These are phyloP conservation scores for Glycyrrhiza uralensis DNA, from an alignment of 306 rosid species.

Conservation along the genomic window DNA sequence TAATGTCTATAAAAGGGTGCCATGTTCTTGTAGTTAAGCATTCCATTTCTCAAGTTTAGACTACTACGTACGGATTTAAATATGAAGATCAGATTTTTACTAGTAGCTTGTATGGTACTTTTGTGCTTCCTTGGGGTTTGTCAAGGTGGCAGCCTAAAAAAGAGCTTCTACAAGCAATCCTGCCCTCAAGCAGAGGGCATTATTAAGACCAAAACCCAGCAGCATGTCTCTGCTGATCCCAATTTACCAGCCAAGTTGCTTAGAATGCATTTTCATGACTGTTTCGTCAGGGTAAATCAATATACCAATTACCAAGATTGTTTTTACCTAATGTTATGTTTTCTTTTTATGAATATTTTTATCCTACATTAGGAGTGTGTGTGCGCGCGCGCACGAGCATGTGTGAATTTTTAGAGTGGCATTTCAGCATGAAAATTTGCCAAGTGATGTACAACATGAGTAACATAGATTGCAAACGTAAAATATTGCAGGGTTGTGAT, in stretches of 20 bases:
- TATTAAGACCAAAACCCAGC: slow-evolving; percentile 19
- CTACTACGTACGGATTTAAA: neutral
- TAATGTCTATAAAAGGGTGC: slow-evolving; percentile 30
- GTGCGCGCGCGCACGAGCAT: too few species aligned
- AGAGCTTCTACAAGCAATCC: slow-evolving; percentile 37
- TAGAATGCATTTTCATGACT: slow-evolving; percentile 63
- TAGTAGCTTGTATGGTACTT: slow-evolving; percentile 24
- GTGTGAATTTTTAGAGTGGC: neutral
- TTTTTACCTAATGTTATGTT: neutral
- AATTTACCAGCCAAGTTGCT: slow-evolving; percentile 51
- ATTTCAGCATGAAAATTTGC: slow-evolving; percentile 13
- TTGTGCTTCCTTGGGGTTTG: slow-evolving; percentile 32
- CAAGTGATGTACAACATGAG: neutral
- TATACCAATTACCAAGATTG: neutral
- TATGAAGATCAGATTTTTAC: slow-evolving; percentile 22
- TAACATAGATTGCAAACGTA: slow-evolving; percentile 13
- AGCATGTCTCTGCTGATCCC: slow-evolving; percentile 35
- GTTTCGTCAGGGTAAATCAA: slow-evolving; percentile 51
- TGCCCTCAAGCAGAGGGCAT: slow-evolving; percentile 49
- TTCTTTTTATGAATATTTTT: neutral
- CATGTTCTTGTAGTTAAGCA: neutral
- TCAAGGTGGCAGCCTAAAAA: slow-evolving; percentile 36
- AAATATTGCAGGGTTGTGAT: slow-evolving; percentile 55
- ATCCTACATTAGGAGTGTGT: too few species aligned
- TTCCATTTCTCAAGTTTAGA: slow-evolving; percentile 6